Evolutionary conservation across 1,284 basidiomycete species (phyloP), one percentile per base, ranked within the genome.

Genomic region (Trichosporon sp.): DNA sequence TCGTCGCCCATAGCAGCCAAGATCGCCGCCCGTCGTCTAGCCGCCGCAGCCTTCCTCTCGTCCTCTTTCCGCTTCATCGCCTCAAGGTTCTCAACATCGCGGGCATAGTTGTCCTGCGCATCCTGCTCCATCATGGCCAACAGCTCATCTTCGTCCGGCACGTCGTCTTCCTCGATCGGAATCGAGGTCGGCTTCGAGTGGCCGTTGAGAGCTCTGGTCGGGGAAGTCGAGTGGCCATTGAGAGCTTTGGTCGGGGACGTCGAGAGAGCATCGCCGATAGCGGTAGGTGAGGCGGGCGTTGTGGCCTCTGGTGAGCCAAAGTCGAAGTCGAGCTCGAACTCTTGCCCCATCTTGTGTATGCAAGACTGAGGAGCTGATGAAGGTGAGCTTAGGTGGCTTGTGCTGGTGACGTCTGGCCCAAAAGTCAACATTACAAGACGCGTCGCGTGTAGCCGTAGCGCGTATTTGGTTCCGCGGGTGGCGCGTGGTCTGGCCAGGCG

Each of bases 111-210:
- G 6, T 25, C 37, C 52, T 54, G 57, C 23, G 34, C 58, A 56
- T 73, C 71, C 40, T 62, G 61, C 33, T 72, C 71, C 63, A 66
- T 63, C 67, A 70, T 56, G 11, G 66, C 70, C 58, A 37, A 40
- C 46, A 70, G 59, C 60, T 73, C 72, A 54, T 72, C 72, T 49
- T 74, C 72, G 23, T 58, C 56, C 14, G 57, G 57, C 29, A 23
- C 56, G 27, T 56, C 54, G 10, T 37, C 11, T 32, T 49, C 23
- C 10, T n/a, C 49, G 27, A 29, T 29, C 49, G 21, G 31, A 13
- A 23, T 32, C 14, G 59, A 33, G 25, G 46, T 16, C n/a, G 58
- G 58, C 21, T 40, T 40, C 40, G 25, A 14, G 25, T 19, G 34
- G 16, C 36, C 59, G 31, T 31, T 44, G 44, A 19, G 40, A 6